These are phyloP conservation scores for Populus hybrid DNA, from an alignment of 441 rosid genomes.

Conservation along the genomic window DNA sequence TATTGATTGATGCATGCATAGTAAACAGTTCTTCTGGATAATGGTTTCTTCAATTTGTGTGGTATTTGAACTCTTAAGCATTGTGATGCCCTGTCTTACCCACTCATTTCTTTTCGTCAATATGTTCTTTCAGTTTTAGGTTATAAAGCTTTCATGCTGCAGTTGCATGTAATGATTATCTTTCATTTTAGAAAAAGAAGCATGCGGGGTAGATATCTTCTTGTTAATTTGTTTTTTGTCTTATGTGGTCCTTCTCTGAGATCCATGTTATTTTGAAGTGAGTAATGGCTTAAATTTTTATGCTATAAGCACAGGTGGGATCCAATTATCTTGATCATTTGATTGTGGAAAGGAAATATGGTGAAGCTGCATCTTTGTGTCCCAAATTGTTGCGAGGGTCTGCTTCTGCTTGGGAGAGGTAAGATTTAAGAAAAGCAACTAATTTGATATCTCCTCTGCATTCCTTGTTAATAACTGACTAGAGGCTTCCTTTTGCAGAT, in stretches of 20 bases:
- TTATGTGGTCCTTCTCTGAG: neutral
- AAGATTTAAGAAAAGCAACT: slow-evolving; percentile 19
- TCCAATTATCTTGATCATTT: slow-evolving; percentile 98
- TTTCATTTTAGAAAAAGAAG: neutral
- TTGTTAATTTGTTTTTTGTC: slow-evolving; percentile 9
- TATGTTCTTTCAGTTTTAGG: neutral
- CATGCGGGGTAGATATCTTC: neutral
- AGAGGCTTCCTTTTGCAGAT: slow-evolving; percentile 52
- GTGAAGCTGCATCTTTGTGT: slow-evolving; percentile 97
- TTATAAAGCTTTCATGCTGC: neutral
- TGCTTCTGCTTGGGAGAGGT: slow-evolving; percentile 99
- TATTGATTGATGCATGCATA: neutral
- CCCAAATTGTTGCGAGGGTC: slow-evolving; percentile 95
- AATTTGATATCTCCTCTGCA: slow-evolving; percentile 18
- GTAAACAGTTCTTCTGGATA: neutral
- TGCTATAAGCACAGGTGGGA: slow-evolving; percentile 69
- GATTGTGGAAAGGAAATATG: slow-evolving; percentile 96
- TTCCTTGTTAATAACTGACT: slow-evolving; percentile 23
- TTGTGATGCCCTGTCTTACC: neutral
- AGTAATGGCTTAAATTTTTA: slow-evolving; percentile 7
- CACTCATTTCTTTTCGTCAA: neutral
- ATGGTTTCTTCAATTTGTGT: neutral
- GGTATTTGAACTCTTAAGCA: neutral
- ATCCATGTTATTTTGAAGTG: slow-evolving; percentile 8
- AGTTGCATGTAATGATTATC: neutral